A percentile compares a stretch with the other conserved stretches of the same genome.
Evolutionary conservation across 768 basidiomycete genomes (phyloP).

Genomic region (Russula emetica): DNA sequence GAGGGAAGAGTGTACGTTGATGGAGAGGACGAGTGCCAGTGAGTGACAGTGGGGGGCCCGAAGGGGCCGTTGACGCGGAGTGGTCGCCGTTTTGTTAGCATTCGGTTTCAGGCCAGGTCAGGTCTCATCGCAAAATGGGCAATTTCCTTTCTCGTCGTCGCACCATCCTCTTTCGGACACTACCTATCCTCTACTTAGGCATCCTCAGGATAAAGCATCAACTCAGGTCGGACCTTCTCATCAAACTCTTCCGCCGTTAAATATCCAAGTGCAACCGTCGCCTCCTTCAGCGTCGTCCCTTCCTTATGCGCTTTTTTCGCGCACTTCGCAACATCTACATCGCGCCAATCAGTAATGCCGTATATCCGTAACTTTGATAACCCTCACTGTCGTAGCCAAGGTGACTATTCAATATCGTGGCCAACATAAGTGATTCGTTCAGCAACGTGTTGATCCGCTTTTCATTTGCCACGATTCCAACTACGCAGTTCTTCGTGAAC

Average conservation of each 20-base stretch:
- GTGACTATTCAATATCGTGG: conserved; percentile 93
- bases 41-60: conserved; percentile 12
- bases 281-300: conserved; percentile 93
- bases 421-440: conserved; percentile 96
- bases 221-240: conserved; percentile 83
- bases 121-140: conserved; percentile 21
- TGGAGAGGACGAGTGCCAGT: neutral
- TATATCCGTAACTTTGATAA: neutral
- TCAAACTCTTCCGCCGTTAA: conserved; percentile 91
- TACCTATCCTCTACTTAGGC: conserved; percentile 26
- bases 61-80: conserved; percentile 24
- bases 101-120: conserved; percentile 16
- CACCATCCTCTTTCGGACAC: conserved; percentile 13
- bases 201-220: conserved; percentile 74
- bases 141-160: conserved; percentile 25
- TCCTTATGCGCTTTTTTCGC: conserved; percentile 99
- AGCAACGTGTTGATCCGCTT: conserved; percentile 82
- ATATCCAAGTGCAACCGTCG: conserved; percentile 83
- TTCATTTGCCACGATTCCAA: conserved; percentile 95
- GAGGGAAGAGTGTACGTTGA: neutral
- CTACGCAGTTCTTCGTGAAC: conserved; percentile 95
- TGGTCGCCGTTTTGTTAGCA: conserved; percentile 26
- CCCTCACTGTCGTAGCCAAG: conserved; percentile 94
- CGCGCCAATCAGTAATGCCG: conserved; percentile 19
- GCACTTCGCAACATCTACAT: conserved; percentile 89